Percentiles rank a stretch among this genome's conserved stretches.
phyloP scores from a whole-genome alignment of 345 rosid genomes.

The Iberis pinnata region DNA sequence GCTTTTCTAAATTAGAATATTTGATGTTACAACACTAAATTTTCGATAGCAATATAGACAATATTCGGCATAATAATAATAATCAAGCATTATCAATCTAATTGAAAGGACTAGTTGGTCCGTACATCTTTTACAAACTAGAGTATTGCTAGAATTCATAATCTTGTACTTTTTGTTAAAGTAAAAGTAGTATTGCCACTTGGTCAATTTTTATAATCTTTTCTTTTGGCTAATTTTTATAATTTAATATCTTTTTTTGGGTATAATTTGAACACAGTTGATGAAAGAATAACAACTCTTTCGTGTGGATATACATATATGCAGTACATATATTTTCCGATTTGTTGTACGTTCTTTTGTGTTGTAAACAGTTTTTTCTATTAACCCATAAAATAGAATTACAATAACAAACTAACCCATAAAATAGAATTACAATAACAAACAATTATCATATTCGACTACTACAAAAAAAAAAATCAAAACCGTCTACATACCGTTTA shows the following conservation, averaged over 20 bases:
- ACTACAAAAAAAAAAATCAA: too few relatives aligned
- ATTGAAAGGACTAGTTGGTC: neutral
- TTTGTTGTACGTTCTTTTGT: too few relatives aligned
- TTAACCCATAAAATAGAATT: too few relatives aligned
- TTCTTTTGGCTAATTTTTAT: too few relatives aligned
- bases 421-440: too few relatives aligned
- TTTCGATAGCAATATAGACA: slow-evolving; percentile 10
- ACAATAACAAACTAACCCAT: too few relatives aligned
- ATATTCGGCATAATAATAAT: slow-evolving; percentile 24
- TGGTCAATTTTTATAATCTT: neutral
- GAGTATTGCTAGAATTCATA: neutral
- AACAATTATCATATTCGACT: too few relatives aligned
- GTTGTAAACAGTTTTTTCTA: too few relatives aligned
- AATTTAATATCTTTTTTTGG: neutral
- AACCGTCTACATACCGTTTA: too few relatives aligned
- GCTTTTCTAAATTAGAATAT: slow-evolving; percentile 25
- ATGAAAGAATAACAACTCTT: slow-evolving; percentile 2
- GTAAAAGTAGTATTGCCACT: too few relatives aligned
- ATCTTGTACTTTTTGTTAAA: neutral
- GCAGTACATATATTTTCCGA: too few relatives aligned
- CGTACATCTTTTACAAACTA: slow-evolving; percentile 9
- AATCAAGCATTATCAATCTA: neutral
- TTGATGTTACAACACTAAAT: slow-evolving; percentile 29
- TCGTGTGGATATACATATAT: too few relatives aligned
- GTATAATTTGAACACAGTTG: slow-evolving; percentile 8